Evolutionary conservation across 805 yeast genomes (phyloP).

Genomic region (Candida silvicultrix): DNA sequence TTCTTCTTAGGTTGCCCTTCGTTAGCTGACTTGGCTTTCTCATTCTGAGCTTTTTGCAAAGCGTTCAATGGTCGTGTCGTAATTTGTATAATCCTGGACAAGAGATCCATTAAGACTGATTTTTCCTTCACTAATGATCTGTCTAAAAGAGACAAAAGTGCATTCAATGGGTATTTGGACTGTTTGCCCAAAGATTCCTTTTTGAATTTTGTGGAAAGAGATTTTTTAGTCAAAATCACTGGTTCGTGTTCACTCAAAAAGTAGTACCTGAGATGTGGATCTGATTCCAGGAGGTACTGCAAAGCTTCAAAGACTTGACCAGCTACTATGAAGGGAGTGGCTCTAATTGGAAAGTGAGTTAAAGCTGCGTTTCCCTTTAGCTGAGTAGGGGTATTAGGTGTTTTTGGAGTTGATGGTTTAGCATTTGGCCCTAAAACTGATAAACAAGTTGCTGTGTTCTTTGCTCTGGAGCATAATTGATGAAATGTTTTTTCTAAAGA

Average conservation of each 20-base stretch:
- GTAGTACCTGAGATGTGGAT: slow-evolving; percentile 61
- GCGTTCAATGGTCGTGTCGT: slow-evolving; percentile 67
- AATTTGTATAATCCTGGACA: slow-evolving; percentile 70
- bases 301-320: slow-evolving; percentile 73
- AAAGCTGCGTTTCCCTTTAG: slow-evolving; percentile 52
- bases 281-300: slow-evolving; percentile 62
- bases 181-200: slow-evolving; percentile 31
- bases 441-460: slow-evolving; percentile 12
- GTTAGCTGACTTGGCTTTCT: slow-evolving; percentile 15
- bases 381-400: slow-evolving; percentile 12
- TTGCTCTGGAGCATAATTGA: slow-evolving; percentile 48
- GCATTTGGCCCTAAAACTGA: neutral
- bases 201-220: slow-evolving; percentile 25
- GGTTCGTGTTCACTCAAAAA: slow-evolving; percentile 74
- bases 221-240: slow-evolving; percentile 29
- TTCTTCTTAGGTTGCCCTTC: slow-evolving; percentile 13
- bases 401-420: slow-evolving; percentile 12
- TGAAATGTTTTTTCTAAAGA: slow-evolving; percentile 57
- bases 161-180: slow-evolving; percentile 66
- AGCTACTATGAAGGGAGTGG: slow-evolving; percentile 66
- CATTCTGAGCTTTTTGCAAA: slow-evolving; percentile 36
- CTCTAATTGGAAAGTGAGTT: slow-evolving; percentile 41
- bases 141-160: slow-evolving; percentile 55
- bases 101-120: slow-evolving; percentile 65
- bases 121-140: slow-evolving; percentile 64